A percentile compares a stretch with the other conserved stretches of the same genome.
Evolutionary conservation across 345 rosid species (phyloP).

Genomic region (Arabis alpina): DNA sequence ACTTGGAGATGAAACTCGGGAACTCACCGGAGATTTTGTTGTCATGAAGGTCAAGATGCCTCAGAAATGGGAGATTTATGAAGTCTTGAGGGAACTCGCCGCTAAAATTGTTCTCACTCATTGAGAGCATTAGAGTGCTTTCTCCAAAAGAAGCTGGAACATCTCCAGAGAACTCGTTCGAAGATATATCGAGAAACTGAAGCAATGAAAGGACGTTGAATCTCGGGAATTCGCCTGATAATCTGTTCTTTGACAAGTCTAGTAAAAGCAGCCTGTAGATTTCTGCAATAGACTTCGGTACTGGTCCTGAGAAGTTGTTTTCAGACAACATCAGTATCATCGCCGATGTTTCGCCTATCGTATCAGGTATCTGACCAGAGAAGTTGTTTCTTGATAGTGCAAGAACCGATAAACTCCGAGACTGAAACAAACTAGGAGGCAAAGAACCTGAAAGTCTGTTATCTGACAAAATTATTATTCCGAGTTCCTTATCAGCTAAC

Average conservation of each 20-base stretch:
- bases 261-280: constrained; percentile 17
- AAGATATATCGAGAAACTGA: constrained; percentile 30
- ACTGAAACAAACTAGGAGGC: constrained; percentile 48
- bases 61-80: constrained; percentile 16
- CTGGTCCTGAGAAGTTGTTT: constrained; percentile 46
- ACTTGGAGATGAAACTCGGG: constrained; percentile 30
- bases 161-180: constrained; percentile 42
- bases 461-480: constrained; percentile 44
- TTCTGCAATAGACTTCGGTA: constrained; percentile 42
- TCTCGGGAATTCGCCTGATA: constrained; percentile 46
- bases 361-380: constrained; percentile 49
- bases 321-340: constrained; percentile 19
- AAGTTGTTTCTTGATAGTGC: constrained; percentile 50
- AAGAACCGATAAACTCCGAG: constrained; percentile 32
- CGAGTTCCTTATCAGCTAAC: constrained; percentile 44
- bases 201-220: constrained; percentile 14
- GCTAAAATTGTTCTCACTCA: constrained; percentile 37
- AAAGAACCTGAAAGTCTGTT: constrained; percentile 51
- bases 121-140: background rate
- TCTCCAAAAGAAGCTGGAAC: constrained; percentile 35
- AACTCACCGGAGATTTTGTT: constrained; percentile 44
- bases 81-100: constrained; percentile 39
- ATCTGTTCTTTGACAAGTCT: constrained; percentile 43
- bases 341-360: constrained; percentile 40
- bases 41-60: constrained; percentile 50